A percentile compares a stretch with the other conserved stretches of the same genome.
Evolutionary conservation across 768 basidiomycete species (phyloP).

Genomic region (Tylopilus sp.): DNA sequence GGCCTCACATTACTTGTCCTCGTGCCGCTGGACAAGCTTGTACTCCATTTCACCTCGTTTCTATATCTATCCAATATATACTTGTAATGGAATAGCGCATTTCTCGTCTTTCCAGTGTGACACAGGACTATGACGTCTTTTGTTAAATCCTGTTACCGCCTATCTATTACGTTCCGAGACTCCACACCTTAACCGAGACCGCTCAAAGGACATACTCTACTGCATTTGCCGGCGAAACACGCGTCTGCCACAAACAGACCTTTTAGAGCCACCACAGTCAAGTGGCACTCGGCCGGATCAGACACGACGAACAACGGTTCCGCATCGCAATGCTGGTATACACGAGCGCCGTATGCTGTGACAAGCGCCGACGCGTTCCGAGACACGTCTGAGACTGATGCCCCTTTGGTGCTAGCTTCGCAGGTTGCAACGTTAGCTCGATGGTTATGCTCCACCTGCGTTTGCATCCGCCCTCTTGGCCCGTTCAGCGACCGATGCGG

Average conservation of each 20-base stretch:
- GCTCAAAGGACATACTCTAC: background rate
- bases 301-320: constrained; percentile 53
- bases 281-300: constrained; percentile 43
- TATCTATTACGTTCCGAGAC: too few relatives aligned
- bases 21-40: background rate
- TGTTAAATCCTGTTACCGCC: too few relatives aligned
- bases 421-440: background rate
- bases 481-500: too few relatives aligned
- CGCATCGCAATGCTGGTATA: constrained; percentile 37
- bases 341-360: background rate
- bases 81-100: constrained; percentile 37
- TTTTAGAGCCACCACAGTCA: constrained; percentile 27
- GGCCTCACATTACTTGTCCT: background rate
- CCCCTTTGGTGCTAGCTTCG: background rate
- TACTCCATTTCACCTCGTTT: background rate
- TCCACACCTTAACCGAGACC: background rate
- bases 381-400: background rate
- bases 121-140: too few relatives aligned
- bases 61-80: constrained; percentile 13
- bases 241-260: background rate
- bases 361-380: background rate
- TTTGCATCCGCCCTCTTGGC: constrained; percentile 20
- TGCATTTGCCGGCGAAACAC: background rate
- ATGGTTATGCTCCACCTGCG: constrained; percentile 42
- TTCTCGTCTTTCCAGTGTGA: background rate